Base-by-base conservation (phyloP, 352 stramenopile genomes). In the Thalassiosira livingstoniorum region DNA sequence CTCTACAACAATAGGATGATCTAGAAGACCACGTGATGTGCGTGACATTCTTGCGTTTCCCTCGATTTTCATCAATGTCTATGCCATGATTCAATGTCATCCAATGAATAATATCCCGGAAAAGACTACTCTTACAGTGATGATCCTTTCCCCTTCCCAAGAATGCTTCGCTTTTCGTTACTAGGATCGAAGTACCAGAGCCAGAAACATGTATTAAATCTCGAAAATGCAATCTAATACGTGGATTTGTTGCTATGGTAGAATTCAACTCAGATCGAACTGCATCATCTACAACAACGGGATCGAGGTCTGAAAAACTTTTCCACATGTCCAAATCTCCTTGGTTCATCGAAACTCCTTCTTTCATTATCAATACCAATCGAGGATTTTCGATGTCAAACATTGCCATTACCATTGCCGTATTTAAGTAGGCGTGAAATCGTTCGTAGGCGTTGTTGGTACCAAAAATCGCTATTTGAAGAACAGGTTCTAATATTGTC, bases 81-180 rank as follows among this genome's bases (percentile, higher is more conserved):
- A 54, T 45, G 43, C 31, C 51, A 31, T 58, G 29, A 65, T 80
- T 80, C 2, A 32, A 53, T 35, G 13, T 66, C 45, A 73, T 80
- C 60, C 47, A 80, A 27, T 63, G 23, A 32, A 55, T 60, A 29
- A 74, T 67, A n/a, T 42, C 61, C n/a, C 29, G 72, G 60, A 80
- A 80, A 51, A 80, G 34, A 29, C 25, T 51, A 45, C 72, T 80
- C 51, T 80, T 80, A 31, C 72, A 80, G 61, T 80, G 72, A 74
- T 80, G 72, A 74, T 74, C 72, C n/a, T 18, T 68, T 0, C 61
- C 62, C 27, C 72, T 34, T 43, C 72, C 72, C 25, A n/a, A 21
- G 23, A 80, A 53, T 29, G 72, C 47, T 34, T 51, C 47, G 53
- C 45, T 39, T 15, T 66, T 37, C 21, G 72, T 73, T 18, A 74